Base-by-base conservation (phyloP, 1,284 basidiomycete genomes). In the Ceratorhiza oryzae-sativae region DNA sequence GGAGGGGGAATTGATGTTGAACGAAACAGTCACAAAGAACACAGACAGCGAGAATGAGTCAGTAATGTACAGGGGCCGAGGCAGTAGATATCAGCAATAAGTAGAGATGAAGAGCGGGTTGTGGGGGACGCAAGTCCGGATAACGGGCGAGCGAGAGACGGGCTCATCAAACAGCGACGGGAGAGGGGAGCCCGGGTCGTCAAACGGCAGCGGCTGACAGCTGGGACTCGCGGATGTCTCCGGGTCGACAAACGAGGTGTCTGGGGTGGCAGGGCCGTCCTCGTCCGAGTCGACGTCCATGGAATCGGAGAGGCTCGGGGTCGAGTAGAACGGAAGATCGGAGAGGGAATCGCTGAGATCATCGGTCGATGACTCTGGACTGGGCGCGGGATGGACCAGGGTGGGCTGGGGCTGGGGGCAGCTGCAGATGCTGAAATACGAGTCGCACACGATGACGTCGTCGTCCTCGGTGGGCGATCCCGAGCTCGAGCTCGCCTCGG, bases 281-380 rank as follows among this genome's bases (percentile, higher is more conserved):
- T 67, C 62, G 62, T 67, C 62, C 32, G 48, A 53, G 49, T 67
- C 62, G 18, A 55, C 34, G 49, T 67, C 62, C 48, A 67, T 51
- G 12, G 59, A 61, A 18, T 42, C 46, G 62, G 34, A 34, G 15
- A 67, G 62, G 32, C 62, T 67, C 1, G 62, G 62, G 1, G 61
- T 63, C 46, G 62, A 67, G 62, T 67, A 55, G 36, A 67, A 67
- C 18, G 62, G 62, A 49, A 67, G 62, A 41, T 67, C 62, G n/a
- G 62, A 67, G 3, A 67, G 62, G 20, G 34, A 51, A 15, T 51
- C 61, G 87, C 88, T 46, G 88, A 91, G 56, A 88, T 89, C 84
- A 86, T 86, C 74, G 90, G 89, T 9, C 88, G 90, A 34, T 81
- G 82, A 41, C 85, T 78, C 49, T 87, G 90, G 79, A 87, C 90